phyloP scores from a whole-genome alignment of 2,329 filamentous ascomycete genomes.

The Pseudogymnoascus sp. region DNA sequence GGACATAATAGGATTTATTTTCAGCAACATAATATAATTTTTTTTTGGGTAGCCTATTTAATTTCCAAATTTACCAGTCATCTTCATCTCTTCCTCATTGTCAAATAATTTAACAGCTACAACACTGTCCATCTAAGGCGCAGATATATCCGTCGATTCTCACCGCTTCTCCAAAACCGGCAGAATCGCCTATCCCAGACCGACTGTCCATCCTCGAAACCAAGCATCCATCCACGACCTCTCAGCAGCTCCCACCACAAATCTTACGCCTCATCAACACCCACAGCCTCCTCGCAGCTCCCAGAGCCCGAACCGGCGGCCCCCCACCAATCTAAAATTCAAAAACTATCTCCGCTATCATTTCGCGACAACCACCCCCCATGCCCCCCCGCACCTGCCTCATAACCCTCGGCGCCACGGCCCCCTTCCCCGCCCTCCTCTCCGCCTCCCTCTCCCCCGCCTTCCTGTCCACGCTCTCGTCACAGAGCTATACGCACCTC shows the following conservation, averaged over 20 bases:
- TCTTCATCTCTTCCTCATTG: not conserved
- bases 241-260: not conserved
- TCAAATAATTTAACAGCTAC: not conserved
- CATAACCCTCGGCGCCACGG: slow-evolving; percentile 87
- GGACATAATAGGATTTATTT: not conserved
- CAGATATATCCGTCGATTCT: not conserved
- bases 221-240: not conserved
- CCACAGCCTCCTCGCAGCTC: not conserved
- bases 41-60: not conserved
- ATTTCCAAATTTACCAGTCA: not conserved
- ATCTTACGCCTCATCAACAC: not conserved
- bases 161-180: slow-evolving; percentile 1
- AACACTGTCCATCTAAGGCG: not conserved
- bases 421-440: slow-evolving; percentile 68
- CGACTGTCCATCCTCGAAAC: slow-evolving; percentile 12
- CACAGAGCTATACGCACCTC: slow-evolving; percentile 59
- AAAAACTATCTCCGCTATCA: slow-evolving; percentile 13
- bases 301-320: not conserved
- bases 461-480: slow-evolving; percentile 54
- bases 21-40: not conserved
- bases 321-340: slow-evolving; percentile 23
- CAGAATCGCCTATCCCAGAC: not conserved
- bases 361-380: not conserved
- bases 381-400: slow-evolving; percentile 47
- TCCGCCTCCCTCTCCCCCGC: slow-evolving; percentile 49